phyloP scores from a whole-genome alignment of 2,329 filamentous ascomycete species.

The Domatiomyces catenatus region DNA sequence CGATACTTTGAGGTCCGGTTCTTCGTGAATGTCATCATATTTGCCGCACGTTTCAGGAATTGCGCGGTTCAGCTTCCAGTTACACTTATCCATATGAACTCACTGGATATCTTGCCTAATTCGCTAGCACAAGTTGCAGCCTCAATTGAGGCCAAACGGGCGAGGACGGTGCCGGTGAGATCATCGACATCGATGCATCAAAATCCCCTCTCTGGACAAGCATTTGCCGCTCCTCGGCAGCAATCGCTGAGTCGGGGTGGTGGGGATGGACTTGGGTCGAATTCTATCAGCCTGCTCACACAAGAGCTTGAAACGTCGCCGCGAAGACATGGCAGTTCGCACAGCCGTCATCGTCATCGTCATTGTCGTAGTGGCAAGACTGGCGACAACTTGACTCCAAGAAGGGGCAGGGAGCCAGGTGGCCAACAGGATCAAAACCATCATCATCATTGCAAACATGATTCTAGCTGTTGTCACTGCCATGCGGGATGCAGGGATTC shows the following conservation, averaged over 20 bases:
- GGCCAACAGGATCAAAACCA: background rate
- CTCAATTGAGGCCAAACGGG: slow-evolving; percentile 38
- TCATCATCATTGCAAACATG: slow-evolving; percentile 11
- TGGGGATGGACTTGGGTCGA: background rate
- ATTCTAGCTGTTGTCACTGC: slow-evolving; percentile 15
- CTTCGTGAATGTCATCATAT: slow-evolving; percentile 37
- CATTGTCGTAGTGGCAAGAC: slow-evolving; percentile 4
- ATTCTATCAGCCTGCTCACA: slow-evolving; percentile 6
- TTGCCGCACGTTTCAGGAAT: slow-evolving; percentile 32
- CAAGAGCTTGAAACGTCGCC: slow-evolving; percentile 13
- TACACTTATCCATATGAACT: slow-evolving; percentile 43
- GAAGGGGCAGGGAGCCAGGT: slow-evolving; percentile 5
- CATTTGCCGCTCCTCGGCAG: slow-evolving; percentile 37
- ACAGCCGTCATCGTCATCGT: slow-evolving; percentile 1
- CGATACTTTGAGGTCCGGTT: slow-evolving; percentile 43
- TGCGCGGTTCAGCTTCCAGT: slow-evolving; percentile 40
- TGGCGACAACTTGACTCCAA: slow-evolving; percentile 7
- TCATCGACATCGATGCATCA: slow-evolving; percentile 10
- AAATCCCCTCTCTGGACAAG: slow-evolving; percentile 31
- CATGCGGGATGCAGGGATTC: slow-evolving; percentile 5
- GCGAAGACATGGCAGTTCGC: slow-evolving; percentile 3
- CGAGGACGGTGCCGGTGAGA: slow-evolving; percentile 16
- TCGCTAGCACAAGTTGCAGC: slow-evolving; percentile 36
- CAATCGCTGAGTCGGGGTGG: slow-evolving; percentile 27
- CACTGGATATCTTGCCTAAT: slow-evolving; percentile 41